Conservation (phyloP, 1,284 basidiomycete species). For the Cryptococcus sp. region DNA sequence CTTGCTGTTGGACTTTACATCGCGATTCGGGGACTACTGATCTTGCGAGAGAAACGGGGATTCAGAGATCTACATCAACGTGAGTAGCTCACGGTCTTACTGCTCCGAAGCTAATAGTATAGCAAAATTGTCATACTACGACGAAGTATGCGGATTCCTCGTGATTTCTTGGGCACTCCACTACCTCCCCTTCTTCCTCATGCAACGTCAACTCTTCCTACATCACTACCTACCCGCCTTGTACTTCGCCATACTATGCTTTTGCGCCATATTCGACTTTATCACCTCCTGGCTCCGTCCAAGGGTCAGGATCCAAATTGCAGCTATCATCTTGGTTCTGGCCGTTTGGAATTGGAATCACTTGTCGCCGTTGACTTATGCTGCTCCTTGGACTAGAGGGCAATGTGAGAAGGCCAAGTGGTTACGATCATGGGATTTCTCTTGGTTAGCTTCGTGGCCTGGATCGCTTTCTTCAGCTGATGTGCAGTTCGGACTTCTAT, state of each 20-base stretch:
- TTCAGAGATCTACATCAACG: slow-evolving; percentile 87
- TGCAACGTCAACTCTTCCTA: slow-evolving; percentile 92
- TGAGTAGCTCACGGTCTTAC: slow-evolving; percentile 50
- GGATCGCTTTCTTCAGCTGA: background rate
- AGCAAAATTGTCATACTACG: slow-evolving; percentile 90
- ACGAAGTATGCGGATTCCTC: slow-evolving; percentile 83
- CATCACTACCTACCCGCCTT: slow-evolving; percentile 97
- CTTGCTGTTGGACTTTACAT: slow-evolving; percentile 66
- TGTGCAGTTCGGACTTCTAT: slow-evolving; percentile 38
- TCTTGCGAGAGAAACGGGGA: slow-evolving; percentile 85
- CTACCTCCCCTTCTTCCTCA: slow-evolving; percentile 94
- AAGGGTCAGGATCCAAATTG: slow-evolving; percentile 71
- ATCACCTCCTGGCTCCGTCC: slow-evolving; percentile 73
- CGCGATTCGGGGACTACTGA: slow-evolving; percentile 66
- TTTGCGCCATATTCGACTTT: slow-evolving; percentile 77
- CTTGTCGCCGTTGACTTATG: slow-evolving; percentile 82
- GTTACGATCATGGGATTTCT: slow-evolving; percentile 94
- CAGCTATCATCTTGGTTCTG: slow-evolving; percentile 64
- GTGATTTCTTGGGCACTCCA: slow-evolving; percentile 91
- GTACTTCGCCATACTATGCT: slow-evolving; percentile 84
- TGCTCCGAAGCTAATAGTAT: slow-evolving; percentile 6
- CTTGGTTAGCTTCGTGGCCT: slow-evolving; percentile 59
- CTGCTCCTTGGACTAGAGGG: slow-evolving; percentile 74
- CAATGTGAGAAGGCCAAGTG: slow-evolving; percentile 76
- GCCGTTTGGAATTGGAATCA: slow-evolving; percentile 74